A percentile compares a stretch with the other conserved stretches of the same genome.
Conservation (phyloP, 2,329 filamentous ascomycete species). For the Trichoderma asperellum region DNA sequence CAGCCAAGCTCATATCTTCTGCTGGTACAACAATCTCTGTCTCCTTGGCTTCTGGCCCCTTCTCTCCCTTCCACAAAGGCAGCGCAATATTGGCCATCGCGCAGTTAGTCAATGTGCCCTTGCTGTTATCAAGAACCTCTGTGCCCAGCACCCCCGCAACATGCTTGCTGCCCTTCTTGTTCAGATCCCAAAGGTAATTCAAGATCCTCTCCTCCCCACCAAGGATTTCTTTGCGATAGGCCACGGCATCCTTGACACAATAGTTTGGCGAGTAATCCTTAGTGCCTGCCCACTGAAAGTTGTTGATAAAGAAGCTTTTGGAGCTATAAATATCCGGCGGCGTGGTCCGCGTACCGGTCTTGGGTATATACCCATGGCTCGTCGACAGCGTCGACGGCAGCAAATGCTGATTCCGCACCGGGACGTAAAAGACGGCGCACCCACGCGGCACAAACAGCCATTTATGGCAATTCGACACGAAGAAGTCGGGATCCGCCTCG, state of each 20-base stretch:
- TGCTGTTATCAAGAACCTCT: conserved; percentile 68
- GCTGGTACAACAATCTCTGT: conserved; percentile 38
- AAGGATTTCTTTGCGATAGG: conserved; percentile 69
- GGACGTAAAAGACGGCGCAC: conserved; percentile 81
- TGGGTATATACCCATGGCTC: conserved; percentile 73
- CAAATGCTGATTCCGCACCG: conserved; percentile 72
- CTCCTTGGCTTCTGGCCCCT: conserved; percentile 36
- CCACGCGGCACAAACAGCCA: conserved; percentile 84
- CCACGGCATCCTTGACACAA: conserved; percentile 71
- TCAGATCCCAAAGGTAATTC: conserved; percentile 65
- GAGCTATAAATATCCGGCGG: conserved; percentile 45
- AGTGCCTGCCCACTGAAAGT: conserved; percentile 80
- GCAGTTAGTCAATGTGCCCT: conserved; percentile 66
- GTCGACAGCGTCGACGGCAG: conserved; percentile 78
- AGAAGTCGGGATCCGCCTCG: conserved; percentile 77
- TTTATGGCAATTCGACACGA: conserved; percentile 86
- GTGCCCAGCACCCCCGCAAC: conserved; percentile 70
- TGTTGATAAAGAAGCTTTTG: conserved; percentile 65
- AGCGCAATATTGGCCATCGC: conserved; percentile 74
- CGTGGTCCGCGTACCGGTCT: conserved; percentile 35
- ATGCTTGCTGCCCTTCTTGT: conserved; percentile 62
- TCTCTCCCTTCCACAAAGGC: conserved; percentile 56
- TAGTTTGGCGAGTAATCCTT: conserved; percentile 73
- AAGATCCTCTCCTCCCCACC: conserved; percentile 75
- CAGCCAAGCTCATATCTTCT: conserved; percentile 44